phyloP scores from a whole-genome alignment of 176 grass and related monocot genomes.

The Hyparrhenia diplandra region DNA sequence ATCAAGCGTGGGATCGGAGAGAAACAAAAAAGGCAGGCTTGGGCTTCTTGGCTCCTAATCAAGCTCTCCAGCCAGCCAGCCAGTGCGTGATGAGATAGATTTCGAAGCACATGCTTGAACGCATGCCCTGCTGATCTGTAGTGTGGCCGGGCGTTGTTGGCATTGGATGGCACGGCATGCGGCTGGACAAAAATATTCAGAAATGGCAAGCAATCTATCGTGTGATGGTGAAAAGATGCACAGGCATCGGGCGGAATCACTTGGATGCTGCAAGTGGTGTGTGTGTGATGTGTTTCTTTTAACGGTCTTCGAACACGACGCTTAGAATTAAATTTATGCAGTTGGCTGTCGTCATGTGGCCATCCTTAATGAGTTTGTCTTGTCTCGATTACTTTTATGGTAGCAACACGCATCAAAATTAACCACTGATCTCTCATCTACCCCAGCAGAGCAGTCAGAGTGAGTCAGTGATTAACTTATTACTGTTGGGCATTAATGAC shows the following conservation, averaged over 20 bases:
- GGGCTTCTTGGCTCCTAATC: conserved; percentile 1
- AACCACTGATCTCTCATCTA: too few species aligned
- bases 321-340: conserved; percentile 17
- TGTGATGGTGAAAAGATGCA: background rate
- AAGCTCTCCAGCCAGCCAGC: background rate
- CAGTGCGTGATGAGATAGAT: background rate
- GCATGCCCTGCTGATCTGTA: background rate
- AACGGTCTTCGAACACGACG: conserved; percentile 17
- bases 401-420: background rate
- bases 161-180: background rate
- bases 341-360: background rate
- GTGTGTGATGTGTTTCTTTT: background rate
- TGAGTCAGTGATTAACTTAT: background rate
- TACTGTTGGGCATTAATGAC: background rate
- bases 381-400: background rate
- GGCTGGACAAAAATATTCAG: conserved; percentile 11
- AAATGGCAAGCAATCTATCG: background rate
- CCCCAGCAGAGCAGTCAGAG: background rate
- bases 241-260: background rate
- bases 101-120: conserved; percentile 41
- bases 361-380: conserved; percentile 37
- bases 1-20: background rate
- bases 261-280: background rate
- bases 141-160: background rate
- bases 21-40: background rate